Evolutionary conservation across 805 yeast species (phyloP), one percentile per base, ranked within the genome.

Genomic region (Kurtzmaniella cleridarum): DNA sequence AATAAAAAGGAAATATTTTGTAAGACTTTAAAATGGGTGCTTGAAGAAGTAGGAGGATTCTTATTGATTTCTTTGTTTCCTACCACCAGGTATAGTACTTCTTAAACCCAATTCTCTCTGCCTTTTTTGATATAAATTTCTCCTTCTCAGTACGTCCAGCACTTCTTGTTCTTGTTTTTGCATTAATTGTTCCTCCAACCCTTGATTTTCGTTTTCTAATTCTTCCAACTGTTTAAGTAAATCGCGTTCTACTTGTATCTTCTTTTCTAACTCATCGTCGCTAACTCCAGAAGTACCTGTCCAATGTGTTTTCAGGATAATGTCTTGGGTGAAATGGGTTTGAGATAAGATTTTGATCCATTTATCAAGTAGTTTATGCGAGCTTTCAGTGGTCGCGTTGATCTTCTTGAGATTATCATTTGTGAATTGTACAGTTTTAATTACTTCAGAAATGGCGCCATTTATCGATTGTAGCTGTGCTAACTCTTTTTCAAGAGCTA

Each of bases 321-420:
- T 53, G 8, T 71, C 67, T 20, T 68, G 62, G 3, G 81, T 73
- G 49, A 77, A 75, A 27, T 73, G 72, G 16, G 83, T 75, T 49
- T 80, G 84, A 12, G 83, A 78, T 15, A 80, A 66, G 35, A 81
- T 78, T 44, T 72, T 66, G 38, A 76, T 70, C 84, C 84, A 81
- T 16, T 77, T 67, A 41, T 75, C 80, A 17, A 81, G 55, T 18
- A 81, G 59, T 18, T 63, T 62, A 39, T 75, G 68, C 0, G 81
- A 71, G 24, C 71, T 68, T 30, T 64, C 67, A 32, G 78, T 66
- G 3, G 79, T 68, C 15, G 57, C 60, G 40, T 68, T 64, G 28
- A 59, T 46, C 23, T 57, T 52, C 15, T 47, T 43, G 11, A 76
- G 50, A 36, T 66, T 57, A 14, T 39, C 28, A 17, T 52, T 57